phyloP scores from a whole-genome alignment of 2,329 filamentous ascomycete genomes.

The Hypoxylon rubiginosum region DNA sequence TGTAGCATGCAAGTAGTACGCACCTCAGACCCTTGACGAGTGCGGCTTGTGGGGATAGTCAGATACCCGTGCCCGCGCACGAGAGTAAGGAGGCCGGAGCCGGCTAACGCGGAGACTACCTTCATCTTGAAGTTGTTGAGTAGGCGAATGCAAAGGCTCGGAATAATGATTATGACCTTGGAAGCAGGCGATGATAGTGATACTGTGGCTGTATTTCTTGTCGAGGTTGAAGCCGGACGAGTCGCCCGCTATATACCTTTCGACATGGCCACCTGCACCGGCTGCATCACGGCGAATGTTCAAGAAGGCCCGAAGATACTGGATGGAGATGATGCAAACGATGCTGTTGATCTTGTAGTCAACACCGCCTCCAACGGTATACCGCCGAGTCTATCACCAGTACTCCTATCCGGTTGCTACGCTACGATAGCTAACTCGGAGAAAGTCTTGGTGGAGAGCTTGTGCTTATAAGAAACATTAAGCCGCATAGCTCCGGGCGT shows the following conservation, averaged over 20 bases:
- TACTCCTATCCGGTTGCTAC: slow-evolving; percentile 21
- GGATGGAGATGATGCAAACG: slow-evolving; percentile 16
- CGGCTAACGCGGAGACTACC: slow-evolving; percentile 24
- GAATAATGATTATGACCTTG: slow-evolving; percentile 2
- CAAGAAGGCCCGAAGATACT: slow-evolving; percentile 36
- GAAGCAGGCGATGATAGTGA: slow-evolving; percentile 13
- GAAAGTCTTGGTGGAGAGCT: slow-evolving; percentile 6
- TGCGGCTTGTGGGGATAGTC: slow-evolving; percentile 59
- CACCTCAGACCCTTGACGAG: slow-evolving; percentile 60
- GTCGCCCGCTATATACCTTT: slow-evolving; percentile 30
- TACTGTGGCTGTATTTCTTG: slow-evolving; percentile 15
- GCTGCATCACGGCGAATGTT: slow-evolving; percentile 18
- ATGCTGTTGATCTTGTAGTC: slow-evolving; percentile 15
- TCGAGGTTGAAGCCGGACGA: slow-evolving; percentile 12
- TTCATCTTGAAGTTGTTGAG: slow-evolving; percentile 32
- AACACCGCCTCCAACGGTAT: slow-evolving; percentile 18
- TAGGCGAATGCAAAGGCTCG: slow-evolving; percentile 18
- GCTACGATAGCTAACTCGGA: slow-evolving; percentile 15
- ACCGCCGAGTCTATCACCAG: slow-evolving; percentile 34
- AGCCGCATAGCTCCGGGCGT: slow-evolving; percentile 38
- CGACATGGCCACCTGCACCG: slow-evolving; percentile 1
- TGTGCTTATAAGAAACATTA: slow-evolving; percentile 24
- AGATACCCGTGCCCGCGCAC: slow-evolving; percentile 61
- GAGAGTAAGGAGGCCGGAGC: slow-evolving; percentile 30
- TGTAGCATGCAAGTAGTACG: slow-evolving; percentile 5